Percentiles rank a stretch among this genome's conserved stretches.
Conservation (phyloP, 345 rosid species). For the Microcos paniculata region DNA sequence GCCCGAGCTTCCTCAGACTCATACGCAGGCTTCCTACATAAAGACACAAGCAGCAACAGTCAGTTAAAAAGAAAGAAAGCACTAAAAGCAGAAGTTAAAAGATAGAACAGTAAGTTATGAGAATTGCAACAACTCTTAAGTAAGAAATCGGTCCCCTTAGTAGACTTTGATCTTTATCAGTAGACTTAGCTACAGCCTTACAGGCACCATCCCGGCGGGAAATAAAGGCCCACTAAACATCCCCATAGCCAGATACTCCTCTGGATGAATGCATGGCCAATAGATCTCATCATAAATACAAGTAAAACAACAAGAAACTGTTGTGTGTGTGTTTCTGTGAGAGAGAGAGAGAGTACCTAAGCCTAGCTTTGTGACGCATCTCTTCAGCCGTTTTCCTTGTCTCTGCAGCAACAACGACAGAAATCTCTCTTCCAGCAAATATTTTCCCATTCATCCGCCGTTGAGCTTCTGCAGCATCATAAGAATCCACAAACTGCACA, state of each 20-base stretch:
- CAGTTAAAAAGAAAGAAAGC: background rate
- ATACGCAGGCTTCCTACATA: slow-evolving; percentile 45
- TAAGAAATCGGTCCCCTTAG: background rate
- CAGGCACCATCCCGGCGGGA: background rate
- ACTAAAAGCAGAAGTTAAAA: background rate
- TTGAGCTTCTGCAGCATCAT: slow-evolving; percentile 89
- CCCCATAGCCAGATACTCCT: slow-evolving; percentile 65
- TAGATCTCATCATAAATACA: slow-evolving; percentile 4
- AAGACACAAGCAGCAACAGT: background rate
- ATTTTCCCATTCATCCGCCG: slow-evolving; percentile 80
- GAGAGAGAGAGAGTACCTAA: slow-evolving; percentile 34
- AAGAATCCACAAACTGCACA: slow-evolving; percentile 92
- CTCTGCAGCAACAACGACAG: slow-evolving; percentile 91
- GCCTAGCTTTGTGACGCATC: slow-evolving; percentile 82
- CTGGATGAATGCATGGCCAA: slow-evolving; percentile 39
- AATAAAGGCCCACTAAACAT: background rate
- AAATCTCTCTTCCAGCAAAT: slow-evolving; percentile 84
- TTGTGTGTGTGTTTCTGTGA: background rate
- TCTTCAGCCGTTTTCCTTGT: slow-evolving; percentile 96
- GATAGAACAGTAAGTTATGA: background rate
- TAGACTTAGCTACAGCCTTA: background rate
- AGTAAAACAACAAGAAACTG: background rate
- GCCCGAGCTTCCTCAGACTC: slow-evolving; percentile 46
- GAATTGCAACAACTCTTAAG: background rate
- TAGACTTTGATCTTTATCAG: too few relatives aligned